phyloP scores from a whole-genome alignment of 176 grass and related monocot species.

The sorghum (Sorghum bicolor) region DNA sequence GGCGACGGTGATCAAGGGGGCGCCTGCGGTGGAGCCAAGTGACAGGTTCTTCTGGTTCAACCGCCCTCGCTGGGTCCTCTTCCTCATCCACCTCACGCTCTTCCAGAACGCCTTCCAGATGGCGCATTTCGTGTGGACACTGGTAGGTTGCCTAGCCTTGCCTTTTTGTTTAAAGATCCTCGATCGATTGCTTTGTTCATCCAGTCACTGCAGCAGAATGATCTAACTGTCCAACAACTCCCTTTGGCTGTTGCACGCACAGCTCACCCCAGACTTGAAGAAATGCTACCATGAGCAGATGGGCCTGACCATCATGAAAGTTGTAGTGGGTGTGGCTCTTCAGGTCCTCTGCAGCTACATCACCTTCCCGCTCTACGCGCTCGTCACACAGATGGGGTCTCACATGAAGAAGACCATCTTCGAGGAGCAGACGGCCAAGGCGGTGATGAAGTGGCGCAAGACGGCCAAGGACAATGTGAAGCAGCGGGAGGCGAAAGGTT shows the following conservation, averaged over 20 bases:
- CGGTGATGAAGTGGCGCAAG: slow-evolving; percentile 63
- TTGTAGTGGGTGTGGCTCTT: slow-evolving; percentile 44
- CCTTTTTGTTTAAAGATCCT: not conserved
- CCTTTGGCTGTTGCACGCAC: not conserved
- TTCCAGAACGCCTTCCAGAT: slow-evolving; percentile 97
- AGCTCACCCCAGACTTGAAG: slow-evolving; percentile 56
- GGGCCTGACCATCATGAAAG: slow-evolving; percentile 43
- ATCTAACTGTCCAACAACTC: not conserved
- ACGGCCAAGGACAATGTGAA: slow-evolving; percentile 51
- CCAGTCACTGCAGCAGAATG: too few species aligned
- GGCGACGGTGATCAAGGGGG: slow-evolving; percentile 64
- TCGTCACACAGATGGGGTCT: slow-evolving; percentile 84
- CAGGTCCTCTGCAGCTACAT: slow-evolving; percentile 95
- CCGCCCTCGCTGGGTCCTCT: slow-evolving; percentile 70
- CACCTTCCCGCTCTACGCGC: slow-evolving; percentile 89
- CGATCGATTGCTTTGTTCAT: not conserved
- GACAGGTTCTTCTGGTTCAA: slow-evolving; percentile 91
- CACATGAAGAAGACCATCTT: slow-evolving; percentile 93
- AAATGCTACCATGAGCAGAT: slow-evolving; percentile 48
- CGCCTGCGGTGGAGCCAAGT: slow-evolving; percentile 63
- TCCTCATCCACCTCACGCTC: slow-evolving; percentile 73
- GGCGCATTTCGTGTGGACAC: slow-evolving; percentile 78
- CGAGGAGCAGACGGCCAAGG: slow-evolving; percentile 84
- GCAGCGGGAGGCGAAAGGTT: slow-evolving; percentile 24
- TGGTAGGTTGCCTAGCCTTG: slow-evolving; percentile 36